phyloP scores from a whole-genome alignment of 2,329 filamentous ascomycete species.

The Diplodia mutila region DNA sequence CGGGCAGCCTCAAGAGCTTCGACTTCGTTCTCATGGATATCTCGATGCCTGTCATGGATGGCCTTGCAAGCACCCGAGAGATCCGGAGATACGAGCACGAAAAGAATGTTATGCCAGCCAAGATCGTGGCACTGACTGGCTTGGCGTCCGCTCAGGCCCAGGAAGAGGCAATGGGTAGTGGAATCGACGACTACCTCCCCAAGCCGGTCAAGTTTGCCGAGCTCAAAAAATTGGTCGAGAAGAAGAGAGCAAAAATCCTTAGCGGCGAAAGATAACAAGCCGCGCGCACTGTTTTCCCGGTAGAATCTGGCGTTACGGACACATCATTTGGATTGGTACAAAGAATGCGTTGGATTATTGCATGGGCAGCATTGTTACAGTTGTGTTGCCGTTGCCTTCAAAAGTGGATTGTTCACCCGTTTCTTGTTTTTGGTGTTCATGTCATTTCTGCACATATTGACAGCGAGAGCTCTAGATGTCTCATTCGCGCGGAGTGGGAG shows the following conservation, averaged over 20 bases:
- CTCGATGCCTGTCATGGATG: conserved; percentile 61
- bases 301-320: neutral
- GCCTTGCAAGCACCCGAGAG: conserved; percentile 52
- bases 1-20: conserved; percentile 28
- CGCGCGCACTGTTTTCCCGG: no score
- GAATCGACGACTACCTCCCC: conserved; percentile 59
- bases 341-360: neutral
- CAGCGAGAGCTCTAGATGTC: neutral
- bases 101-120: conserved; percentile 46
- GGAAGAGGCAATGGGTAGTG: conserved; percentile 56
- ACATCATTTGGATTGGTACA: neutral
- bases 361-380: neutral
- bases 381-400: neutral
- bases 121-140: conserved; percentile 58
- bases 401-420: neutral
- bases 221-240: conserved; percentile 45
- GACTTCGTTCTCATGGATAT: conserved; percentile 53
- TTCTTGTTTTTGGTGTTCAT: no score
- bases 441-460: neutral
- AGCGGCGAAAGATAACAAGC: neutral
- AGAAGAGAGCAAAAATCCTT: neutral
- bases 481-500: neutral
- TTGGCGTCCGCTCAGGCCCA: conserved; percentile 55
- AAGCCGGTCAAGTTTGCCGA: conserved; percentile 55
- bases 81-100: conserved; percentile 55